Percentiles rank a stretch among this genome's conserved stretches.
These are phyloP conservation scores for Reticulascus tulasneorum DNA, from an alignment of 2,329 filamentous ascomycete genomes.

Conservation along the genomic window DNA sequence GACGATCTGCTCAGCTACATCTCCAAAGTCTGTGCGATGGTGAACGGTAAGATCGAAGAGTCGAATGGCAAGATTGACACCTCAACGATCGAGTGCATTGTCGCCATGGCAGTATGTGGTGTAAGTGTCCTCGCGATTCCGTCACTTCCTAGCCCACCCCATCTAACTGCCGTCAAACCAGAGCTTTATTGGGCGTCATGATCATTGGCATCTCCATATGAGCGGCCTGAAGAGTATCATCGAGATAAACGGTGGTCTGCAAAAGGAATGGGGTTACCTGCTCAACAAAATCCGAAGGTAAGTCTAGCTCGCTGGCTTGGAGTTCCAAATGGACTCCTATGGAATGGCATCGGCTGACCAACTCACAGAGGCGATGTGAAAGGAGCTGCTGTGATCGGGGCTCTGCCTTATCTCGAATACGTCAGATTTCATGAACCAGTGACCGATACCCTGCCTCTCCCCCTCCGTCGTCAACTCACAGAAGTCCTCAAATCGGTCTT, in stretches of 20 bases:
- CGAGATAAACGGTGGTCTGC: conserved; percentile 23
- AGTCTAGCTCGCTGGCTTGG: conserved; percentile 2
- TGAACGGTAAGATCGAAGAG: conserved; percentile 18
- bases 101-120: conserved; percentile 20
- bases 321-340: too few species aligned
- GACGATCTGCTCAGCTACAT: conserved; percentile 19
- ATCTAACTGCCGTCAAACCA: too few species aligned
- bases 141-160: too few species aligned
- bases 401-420: conserved; percentile 27
- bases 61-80: conserved; percentile 15
- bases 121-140: too few species aligned
- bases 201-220: conserved; percentile 36
- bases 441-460: conserved; percentile 18
- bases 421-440: conserved; percentile 18
- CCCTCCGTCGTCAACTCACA: conserved; percentile 10
- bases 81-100: conserved; percentile 26
- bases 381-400: conserved; percentile 26
- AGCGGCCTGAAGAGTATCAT: conserved; percentile 26
- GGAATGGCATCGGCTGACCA: background rate
- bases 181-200: conserved; percentile 29
- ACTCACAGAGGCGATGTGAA: conserved; percentile 28
- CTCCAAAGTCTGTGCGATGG: conserved; percentile 18
- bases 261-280: conserved; percentile 10
- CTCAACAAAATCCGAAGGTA: conserved; percentile 25
- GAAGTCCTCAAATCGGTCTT: conserved; percentile 18